Conservation (phyloP, 1,284 basidiomycete species). For the Ceratobasidium theobromae region DNA sequence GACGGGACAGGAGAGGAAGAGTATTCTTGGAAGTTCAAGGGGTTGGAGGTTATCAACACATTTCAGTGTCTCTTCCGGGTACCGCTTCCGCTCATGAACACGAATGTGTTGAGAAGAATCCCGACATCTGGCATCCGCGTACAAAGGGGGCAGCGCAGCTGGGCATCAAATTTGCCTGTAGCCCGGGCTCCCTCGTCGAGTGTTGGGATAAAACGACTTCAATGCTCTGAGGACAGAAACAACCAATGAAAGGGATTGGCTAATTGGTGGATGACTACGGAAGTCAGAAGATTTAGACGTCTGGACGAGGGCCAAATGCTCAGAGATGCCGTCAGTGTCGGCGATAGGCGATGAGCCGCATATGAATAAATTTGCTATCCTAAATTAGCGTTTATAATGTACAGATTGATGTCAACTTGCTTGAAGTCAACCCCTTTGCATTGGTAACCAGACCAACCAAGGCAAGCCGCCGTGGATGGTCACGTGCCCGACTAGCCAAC, state of each 20-base stretch:
- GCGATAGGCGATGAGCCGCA: not conserved
- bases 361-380: not conserved
- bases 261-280: conserved; percentile 6
- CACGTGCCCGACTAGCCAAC: conserved; percentile 8
- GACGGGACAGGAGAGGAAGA: conserved; percentile 24
- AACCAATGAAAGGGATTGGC: conserved; percentile 18
- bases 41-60: conserved; percentile 17
- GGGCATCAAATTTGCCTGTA: not conserved
- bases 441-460: not conserved
- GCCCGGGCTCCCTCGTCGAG: not conserved
- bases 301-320: not conserved
- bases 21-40: not conserved
- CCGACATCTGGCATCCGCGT: not conserved
- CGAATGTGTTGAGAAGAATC: conserved; percentile 9
- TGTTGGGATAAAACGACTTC: conserved; percentile 1
- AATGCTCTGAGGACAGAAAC: not conserved
- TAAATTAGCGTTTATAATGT: not conserved
- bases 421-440: not conserved
- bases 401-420: not conserved
- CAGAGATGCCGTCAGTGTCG: not conserved
- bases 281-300: conserved; percentile 1
- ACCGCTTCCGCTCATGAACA: conserved; percentile 6
- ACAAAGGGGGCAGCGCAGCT: conserved; percentile 20
- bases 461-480: not conserved
- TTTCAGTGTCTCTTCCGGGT: conserved; percentile 19